phyloP scores from a whole-genome alignment of 2,329 filamentous ascomycete genomes.

The Chaetomiaceae sp. region DNA sequence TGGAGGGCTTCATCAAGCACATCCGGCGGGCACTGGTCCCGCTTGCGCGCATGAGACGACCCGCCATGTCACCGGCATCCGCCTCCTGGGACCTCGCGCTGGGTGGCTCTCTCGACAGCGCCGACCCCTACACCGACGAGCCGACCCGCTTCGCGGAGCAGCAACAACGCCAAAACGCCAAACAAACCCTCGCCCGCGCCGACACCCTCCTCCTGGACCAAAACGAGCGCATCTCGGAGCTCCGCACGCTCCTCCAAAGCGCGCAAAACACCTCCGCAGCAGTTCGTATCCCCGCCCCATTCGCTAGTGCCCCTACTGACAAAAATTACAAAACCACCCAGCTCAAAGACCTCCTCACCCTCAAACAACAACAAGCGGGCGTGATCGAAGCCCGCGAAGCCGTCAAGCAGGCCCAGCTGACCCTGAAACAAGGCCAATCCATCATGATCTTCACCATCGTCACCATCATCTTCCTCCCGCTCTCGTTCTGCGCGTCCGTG shows the following conservation, averaged over 20 bases:
- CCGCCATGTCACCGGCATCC: constrained; percentile 24
- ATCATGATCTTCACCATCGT: constrained; percentile 46
- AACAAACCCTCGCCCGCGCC: constrained; percentile 18
- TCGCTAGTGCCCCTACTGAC: background rate
- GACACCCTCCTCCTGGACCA: constrained; percentile 30
- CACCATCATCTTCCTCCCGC: constrained; percentile 40
- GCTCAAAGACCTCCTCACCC: constrained; percentile 38
- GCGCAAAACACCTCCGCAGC: constrained; percentile 33
- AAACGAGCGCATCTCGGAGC: constrained; percentile 31
- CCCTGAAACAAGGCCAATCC: constrained; percentile 38
- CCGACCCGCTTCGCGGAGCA: constrained; percentile 17
- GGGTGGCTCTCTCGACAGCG: background rate
- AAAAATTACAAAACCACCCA: constrained; percentile 12
- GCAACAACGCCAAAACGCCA: constrained; percentile 23
- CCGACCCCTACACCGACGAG: background rate
- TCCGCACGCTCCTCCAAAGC: constrained; percentile 32
- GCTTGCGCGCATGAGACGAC: constrained; percentile 26
- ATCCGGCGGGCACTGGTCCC: constrained; percentile 13
- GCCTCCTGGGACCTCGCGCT: constrained; percentile 16
- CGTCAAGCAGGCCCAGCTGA: constrained; percentile 37
- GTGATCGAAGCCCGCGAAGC: constrained; percentile 42
- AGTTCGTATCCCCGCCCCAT: constrained; percentile 25
- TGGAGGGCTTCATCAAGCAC: constrained; percentile 31
- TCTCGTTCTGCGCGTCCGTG: constrained; percentile 25
- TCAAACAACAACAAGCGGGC: constrained; percentile 45